Evolutionary conservation across 768 basidiomycete species (phyloP).

Genomic region (Lanmaoa pseudosensibilis): DNA sequence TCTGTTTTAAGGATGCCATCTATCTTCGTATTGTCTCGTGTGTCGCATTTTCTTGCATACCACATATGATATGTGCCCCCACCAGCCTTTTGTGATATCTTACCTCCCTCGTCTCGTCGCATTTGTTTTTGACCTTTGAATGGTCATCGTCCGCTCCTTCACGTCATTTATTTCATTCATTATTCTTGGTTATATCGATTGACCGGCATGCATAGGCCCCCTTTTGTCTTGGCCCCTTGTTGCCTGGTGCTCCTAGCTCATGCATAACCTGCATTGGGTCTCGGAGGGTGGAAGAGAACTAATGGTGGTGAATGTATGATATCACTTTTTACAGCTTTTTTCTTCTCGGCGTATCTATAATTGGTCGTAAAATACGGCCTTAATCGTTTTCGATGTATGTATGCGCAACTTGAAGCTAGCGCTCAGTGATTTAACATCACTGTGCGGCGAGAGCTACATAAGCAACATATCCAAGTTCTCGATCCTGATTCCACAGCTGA

Average conservation of each 20-base stretch:
- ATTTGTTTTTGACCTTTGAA: not conserved
- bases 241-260: not conserved
- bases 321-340: not conserved
- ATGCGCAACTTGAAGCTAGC: too few relatives aligned
- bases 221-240: not conserved
- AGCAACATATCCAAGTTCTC: not conserved
- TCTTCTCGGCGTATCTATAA: not conserved
- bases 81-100: not conserved
- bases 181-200: not conserved
- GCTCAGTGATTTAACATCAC: too few relatives aligned
- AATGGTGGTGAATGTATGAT: not conserved
- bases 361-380: not conserved
- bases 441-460: too few relatives aligned
- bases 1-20: not conserved
- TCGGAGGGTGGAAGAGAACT: not conserved
- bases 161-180: not conserved
- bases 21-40: not conserved
- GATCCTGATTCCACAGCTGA: too few relatives aligned
- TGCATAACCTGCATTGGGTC: not conserved
- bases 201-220: not conserved
- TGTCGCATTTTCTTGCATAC: not conserved
- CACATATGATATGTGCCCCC: not conserved
- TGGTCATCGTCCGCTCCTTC: not conserved
- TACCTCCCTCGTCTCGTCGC: not conserved
- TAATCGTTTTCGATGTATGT: not conserved